Conservation (phyloP, 2,329 filamentous ascomycete genomes). For the Ascochyta rabiei region DNA sequence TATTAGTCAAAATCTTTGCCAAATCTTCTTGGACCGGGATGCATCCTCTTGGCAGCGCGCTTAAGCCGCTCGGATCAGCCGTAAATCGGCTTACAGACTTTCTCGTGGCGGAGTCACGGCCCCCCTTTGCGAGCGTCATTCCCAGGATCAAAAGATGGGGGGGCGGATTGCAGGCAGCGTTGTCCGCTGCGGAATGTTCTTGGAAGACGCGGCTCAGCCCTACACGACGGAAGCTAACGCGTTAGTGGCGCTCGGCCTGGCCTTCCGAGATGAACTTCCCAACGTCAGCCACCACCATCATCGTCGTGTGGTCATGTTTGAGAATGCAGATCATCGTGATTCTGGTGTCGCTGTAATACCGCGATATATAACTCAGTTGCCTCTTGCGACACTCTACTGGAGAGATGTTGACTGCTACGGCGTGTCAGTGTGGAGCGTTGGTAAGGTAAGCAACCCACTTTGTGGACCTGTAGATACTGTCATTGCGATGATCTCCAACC, state of each 20-base stretch:
- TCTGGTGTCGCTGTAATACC: not conserved
- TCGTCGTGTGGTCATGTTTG: not conserved
- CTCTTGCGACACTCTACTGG: not conserved
- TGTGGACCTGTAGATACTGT: conserved; percentile 4
- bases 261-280: conserved; percentile 4
- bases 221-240: conserved; percentile 9
- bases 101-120: conserved; percentile 12
- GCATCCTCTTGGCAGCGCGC: conserved; percentile 26
- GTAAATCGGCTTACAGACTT: conserved; percentile 19
- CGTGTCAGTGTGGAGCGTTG: conserved; percentile 9
- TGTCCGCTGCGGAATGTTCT: conserved; percentile 10
- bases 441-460: conserved; percentile 2
- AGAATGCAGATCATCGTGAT: not conserved
- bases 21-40: conserved; percentile 31
- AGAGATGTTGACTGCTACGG: not conserved
- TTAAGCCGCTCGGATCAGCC: conserved; percentile 21
- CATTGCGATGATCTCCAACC: conserved; percentile 14
- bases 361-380: not conserved
- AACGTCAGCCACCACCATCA: conserved; percentile 1
- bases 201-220: conserved; percentile 14
- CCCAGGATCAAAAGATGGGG: conserved; percentile 15
- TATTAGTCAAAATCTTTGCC: conserved; percentile 41
- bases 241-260: conserved; percentile 3
- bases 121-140: conserved; percentile 4
- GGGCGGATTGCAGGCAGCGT: conserved; percentile 3